Evolutionary conservation across 345 rosid species (phyloP).

Genomic region (Sonneratia alba): DNA sequence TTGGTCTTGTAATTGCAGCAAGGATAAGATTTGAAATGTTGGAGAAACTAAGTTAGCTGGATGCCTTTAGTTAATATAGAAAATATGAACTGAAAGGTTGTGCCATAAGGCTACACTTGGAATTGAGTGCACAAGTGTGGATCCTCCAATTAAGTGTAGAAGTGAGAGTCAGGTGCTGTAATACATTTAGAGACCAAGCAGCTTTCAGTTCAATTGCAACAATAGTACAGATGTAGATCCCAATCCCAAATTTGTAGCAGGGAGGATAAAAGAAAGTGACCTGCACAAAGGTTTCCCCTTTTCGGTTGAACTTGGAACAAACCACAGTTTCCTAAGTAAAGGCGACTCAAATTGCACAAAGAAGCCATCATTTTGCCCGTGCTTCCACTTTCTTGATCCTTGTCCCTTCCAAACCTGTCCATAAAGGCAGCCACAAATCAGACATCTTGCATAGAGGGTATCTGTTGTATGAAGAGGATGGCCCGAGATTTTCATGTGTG

Average conservation of each 20-base stretch:
- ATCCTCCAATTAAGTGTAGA: not conserved
- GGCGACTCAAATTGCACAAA: constrained; percentile 87
- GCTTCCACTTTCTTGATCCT: constrained; percentile 97
- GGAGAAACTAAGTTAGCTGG: not conserved
- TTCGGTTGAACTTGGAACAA: constrained; percentile 71
- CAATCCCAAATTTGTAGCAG: not conserved
- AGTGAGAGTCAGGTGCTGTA: not conserved
- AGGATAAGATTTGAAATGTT: not conserved
- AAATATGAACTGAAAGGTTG: not conserved
- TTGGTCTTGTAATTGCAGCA: not conserved
- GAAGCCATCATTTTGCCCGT: constrained; percentile 83
- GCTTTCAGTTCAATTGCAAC: not conserved
- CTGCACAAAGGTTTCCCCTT: constrained; percentile 82
- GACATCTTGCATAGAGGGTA: not conserved
- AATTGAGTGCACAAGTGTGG: not conserved
- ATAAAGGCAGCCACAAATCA: not conserved
- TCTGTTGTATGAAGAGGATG: not conserved
- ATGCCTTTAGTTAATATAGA: not conserved
- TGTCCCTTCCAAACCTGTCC: constrained; percentile 92
- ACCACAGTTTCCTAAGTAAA: constrained; percentile 65
- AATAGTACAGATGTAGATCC: not conserved
- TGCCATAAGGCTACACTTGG: not conserved
- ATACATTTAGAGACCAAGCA: not conserved
- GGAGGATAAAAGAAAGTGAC: constrained; percentile 19
- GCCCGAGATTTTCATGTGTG: not conserved